These are phyloP conservation scores for Eutrema yunnanense DNA, from an alignment of 345 rosid species.

Conservation along the genomic window DNA sequence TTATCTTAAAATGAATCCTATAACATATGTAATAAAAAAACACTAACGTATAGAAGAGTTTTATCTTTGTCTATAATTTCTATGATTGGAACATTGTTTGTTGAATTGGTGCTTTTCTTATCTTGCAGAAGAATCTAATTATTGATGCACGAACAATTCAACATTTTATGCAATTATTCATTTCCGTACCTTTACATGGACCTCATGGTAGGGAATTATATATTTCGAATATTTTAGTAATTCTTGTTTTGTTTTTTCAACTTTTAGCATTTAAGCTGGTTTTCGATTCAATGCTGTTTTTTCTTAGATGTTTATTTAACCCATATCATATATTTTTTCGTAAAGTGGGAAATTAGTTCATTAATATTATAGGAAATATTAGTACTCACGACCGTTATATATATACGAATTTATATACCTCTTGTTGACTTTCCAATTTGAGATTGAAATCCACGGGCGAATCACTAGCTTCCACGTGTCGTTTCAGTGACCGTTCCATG, in stretches of 20 bases:
- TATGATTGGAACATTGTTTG: conserved; percentile 6
- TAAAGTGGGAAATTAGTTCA: neutral
- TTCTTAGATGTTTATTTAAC: too few species aligned
- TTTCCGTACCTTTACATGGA: conserved; percentile 10
- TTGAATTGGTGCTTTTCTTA: conserved; percentile 16
- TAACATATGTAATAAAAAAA: neutral
- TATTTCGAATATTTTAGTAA: neutral
- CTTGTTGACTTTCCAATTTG: conserved; percentile 35
- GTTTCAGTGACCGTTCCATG: conserved; percentile 40
- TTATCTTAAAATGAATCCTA: conserved; percentile 10
- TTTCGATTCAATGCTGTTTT: too few species aligned
- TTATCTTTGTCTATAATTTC: conserved; percentile 2
- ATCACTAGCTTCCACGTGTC: conserved; percentile 46
- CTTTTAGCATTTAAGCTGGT: too few species aligned
- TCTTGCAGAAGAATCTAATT: conserved; percentile 6
- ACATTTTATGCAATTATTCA: conserved; percentile 17
- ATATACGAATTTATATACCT: conserved; percentile 33
- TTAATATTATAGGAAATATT: neutral
- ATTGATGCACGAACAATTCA: conserved; percentile 24
- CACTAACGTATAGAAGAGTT: neutral
- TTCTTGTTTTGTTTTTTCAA: neutral
- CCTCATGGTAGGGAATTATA: conserved; percentile 10
- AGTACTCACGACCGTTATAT: neutral
- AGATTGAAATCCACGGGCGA: conserved; percentile 33
- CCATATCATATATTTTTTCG: too few species aligned